Evolutionary conservation across 2,329 filamentous ascomycete species (phyloP).

Genomic region (Aureobasidium lini): DNA sequence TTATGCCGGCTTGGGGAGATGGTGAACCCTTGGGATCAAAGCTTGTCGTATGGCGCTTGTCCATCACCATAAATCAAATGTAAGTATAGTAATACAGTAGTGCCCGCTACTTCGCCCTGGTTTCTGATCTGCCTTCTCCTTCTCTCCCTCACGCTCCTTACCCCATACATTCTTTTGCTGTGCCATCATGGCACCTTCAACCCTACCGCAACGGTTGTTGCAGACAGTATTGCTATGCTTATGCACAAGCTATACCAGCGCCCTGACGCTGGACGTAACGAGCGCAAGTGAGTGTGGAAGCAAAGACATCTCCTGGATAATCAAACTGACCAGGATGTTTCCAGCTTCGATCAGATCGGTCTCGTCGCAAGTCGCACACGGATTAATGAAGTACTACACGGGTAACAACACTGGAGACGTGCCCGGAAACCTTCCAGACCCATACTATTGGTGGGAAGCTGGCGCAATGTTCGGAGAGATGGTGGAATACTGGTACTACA

Average conservation of each 20-base stretch:
- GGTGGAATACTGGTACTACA: conserved; percentile 64
- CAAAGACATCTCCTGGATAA: background rate
- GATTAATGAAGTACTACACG: conserved; percentile 28
- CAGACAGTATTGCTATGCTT: conserved; percentile 10
- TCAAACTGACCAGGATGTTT: conserved; percentile 1
- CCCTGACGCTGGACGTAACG: conserved; percentile 1
- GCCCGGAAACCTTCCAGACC: conserved; percentile 37
- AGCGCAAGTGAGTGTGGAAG: conserved; percentile 3
- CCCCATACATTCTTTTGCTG: conserved; percentile 8
- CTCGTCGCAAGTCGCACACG: conserved; percentile 25
- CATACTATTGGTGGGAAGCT: conserved; percentile 72
- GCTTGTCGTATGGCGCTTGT: conserved; percentile 3
- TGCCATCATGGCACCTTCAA: conserved; percentile 3
- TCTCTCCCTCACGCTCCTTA: background rate
- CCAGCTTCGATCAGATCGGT: conserved; percentile 26
- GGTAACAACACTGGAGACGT: conserved; percentile 26
- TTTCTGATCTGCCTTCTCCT: conserved; percentile 3
- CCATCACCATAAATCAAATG: background rate
- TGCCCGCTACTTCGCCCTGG: background rate
- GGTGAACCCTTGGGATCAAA: conserved; percentile 6
- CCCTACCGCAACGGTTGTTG: conserved; percentile 6
- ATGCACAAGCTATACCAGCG: background rate
- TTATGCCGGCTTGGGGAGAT: conserved; percentile 5
- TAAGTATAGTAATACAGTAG: conserved; percentile 11
- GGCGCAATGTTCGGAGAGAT: conserved; percentile 56